phyloP scores from a whole-genome alignment of 176 grass and related monocot species.

The Tillandsia leiboldiana region DNA sequence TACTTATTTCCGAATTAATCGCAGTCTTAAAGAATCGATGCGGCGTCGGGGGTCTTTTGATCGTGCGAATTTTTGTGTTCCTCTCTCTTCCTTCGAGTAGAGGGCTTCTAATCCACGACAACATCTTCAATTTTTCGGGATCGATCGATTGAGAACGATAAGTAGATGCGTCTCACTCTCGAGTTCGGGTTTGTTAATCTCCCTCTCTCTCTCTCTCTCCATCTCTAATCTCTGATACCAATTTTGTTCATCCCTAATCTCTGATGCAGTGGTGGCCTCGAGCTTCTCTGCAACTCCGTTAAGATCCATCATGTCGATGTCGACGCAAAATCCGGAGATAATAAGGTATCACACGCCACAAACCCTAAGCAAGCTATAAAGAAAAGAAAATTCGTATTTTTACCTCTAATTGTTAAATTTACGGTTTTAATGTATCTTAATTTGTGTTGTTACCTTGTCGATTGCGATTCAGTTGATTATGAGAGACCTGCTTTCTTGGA shows the following conservation, averaged over 20 bases:
- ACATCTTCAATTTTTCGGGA: too few relatives aligned
- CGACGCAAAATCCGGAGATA: slow-evolving; percentile 24
- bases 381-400: not conserved
- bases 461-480: slow-evolving; percentile 30
- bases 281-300: slow-evolving; percentile 60
- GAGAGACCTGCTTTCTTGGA: slow-evolving; percentile 53
- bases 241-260: not conserved
- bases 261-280: slow-evolving; percentile 68
- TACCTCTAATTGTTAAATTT: slow-evolving; percentile 2
- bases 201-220: not conserved
- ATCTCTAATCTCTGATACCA: not conserved
- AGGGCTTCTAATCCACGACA: too few relatives aligned
- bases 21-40: too few relatives aligned
- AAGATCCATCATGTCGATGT: slow-evolving; percentile 78
- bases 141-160: too few relatives aligned
- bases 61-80: too few relatives aligned
- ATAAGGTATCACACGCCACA: slow-evolving; percentile 28
- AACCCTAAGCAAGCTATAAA: not conserved
- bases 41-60: too few relatives aligned
- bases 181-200: slow-evolving; percentile 60
- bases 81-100: too few relatives aligned
- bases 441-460: not conserved
- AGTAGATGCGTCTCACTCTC: slow-evolving; percentile 62
- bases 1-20: too few relatives aligned
- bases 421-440: not conserved